Conservation (phyloP, 768 basidiomycete genomes). For the Lactarius sp. region DNA sequence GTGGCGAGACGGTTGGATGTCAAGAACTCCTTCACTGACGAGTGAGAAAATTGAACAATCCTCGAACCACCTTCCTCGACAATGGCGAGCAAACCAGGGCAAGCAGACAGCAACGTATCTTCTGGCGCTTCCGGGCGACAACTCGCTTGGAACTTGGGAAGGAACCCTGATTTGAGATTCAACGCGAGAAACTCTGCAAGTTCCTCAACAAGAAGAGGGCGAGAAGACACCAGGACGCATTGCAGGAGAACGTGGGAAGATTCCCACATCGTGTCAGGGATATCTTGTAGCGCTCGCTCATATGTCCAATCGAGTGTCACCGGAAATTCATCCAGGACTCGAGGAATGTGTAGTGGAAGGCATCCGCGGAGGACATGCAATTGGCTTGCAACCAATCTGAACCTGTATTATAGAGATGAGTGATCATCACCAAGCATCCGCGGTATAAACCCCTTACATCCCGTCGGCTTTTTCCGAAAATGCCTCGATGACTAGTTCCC, state of each 20-base stretch:
- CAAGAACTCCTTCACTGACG: not conserved
- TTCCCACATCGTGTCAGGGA: not conserved
- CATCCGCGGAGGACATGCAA: not conserved
- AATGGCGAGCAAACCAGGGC: not conserved
- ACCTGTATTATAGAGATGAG: not conserved
- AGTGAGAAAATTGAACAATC: not conserved
- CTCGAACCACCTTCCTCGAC: not conserved
- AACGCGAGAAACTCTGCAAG: not conserved
- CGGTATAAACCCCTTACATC: not conserved
- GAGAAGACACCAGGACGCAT: not conserved
- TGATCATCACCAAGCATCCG: not conserved
- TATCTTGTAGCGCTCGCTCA: not conserved
- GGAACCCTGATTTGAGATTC: not conserved
- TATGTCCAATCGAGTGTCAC: not conserved
- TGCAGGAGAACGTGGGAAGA: not conserved
- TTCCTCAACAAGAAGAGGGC: not conserved
- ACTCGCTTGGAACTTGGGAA: not conserved
- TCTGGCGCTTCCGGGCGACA: not conserved
- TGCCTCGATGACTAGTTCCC: not conserved
- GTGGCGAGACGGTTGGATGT: not conserved
- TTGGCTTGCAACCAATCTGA: not conserved
- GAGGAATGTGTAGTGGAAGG: not conserved
- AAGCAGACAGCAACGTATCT: not conserved
- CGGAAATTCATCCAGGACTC: not conserved
- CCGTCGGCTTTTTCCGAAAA: not conserved